Percentiles rank a stretch among this genome's conserved stretches.
Evolutionary conservation across 176 grass and related monocot species (phyloP).

Genomic region (Oryza rufipogon): DNA sequence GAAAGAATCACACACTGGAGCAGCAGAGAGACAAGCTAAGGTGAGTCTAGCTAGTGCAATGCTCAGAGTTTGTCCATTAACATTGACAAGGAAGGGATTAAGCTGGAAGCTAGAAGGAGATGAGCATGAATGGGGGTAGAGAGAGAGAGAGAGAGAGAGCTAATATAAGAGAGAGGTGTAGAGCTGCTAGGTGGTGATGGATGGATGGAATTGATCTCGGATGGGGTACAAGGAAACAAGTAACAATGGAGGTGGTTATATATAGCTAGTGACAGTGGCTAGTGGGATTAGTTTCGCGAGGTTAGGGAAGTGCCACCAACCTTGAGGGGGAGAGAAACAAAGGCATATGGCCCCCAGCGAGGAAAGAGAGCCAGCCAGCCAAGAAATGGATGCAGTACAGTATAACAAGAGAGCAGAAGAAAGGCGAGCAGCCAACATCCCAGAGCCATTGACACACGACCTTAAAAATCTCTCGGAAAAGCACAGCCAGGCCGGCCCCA

Average conservation of each 20-base stretch:
- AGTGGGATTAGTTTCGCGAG: conserved; percentile 77
- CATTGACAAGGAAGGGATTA: background rate
- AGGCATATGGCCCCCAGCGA: conserved; percentile 29
- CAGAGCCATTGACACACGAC: conserved; percentile 60
- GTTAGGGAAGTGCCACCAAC: conserved; percentile 82
- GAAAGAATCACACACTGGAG: too few relatives aligned
- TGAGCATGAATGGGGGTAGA: background rate
- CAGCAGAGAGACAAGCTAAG: too few relatives aligned
- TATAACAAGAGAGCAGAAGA: conserved; percentile 13
- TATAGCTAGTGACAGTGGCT: conserved; percentile 55
- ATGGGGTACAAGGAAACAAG: conserved; percentile 63
- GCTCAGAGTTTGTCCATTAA: background rate
- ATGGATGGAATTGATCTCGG: background rate
- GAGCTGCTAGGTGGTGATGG: conserved; percentile 20
- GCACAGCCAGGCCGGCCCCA: conserved; percentile 27
- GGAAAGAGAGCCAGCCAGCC: background rate
- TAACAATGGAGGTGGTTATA: conserved; percentile 65
- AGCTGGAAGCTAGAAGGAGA: background rate
- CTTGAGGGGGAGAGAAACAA: conserved; percentile 52
- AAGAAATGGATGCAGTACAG: background rate
- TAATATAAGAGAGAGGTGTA: background rate
- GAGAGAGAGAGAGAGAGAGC: background rate
- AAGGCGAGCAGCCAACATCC: conserved; percentile 55
- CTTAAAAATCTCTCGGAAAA: conserved; percentile 91
- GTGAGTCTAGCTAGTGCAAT: background rate